phyloP scores from a whole-genome alignment of 495 filamentous ascomycete genomes.

The Paragyromitra xinjiangensis region DNA sequence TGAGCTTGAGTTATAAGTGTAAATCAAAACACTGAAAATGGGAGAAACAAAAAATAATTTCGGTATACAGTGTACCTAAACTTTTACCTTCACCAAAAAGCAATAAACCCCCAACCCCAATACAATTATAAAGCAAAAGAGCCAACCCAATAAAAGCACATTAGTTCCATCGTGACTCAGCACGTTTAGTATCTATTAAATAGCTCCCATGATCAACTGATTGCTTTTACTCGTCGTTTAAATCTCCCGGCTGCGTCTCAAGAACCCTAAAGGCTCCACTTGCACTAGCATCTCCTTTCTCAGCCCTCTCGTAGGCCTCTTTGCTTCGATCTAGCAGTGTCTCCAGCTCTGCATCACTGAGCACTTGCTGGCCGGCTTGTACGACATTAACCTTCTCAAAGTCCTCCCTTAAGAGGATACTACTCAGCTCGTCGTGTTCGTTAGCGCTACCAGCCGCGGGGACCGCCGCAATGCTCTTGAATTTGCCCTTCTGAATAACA shows the following conservation, averaged over 20 bases:
- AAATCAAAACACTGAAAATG: not conserved
- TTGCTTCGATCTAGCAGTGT: conserved; percentile 84
- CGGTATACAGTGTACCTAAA: not conserved
- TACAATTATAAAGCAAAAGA: conserved; percentile 19
- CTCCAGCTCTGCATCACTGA: conserved; percentile 79
- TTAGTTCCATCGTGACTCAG: conserved; percentile 8
- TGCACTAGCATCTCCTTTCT: conserved; percentile 66
- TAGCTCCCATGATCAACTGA: not conserved
- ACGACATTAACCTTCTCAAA: conserved; percentile 70
- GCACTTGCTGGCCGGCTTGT: conserved; percentile 67
- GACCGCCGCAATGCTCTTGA: conserved; percentile 69
- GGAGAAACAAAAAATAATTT: not conserved
- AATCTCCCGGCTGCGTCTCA: conserved; percentile 67
- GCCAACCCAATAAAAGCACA: conserved; percentile 19
- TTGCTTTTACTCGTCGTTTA: conserved; percentile 38
- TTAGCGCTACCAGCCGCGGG: conserved; percentile 54
- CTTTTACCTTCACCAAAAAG: not conserved
- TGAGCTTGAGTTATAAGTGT: not conserved
- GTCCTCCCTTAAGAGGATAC: conserved; percentile 67
- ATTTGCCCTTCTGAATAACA: conserved; percentile 91
- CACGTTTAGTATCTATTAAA: not conserved
- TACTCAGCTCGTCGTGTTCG: conserved; percentile 69
- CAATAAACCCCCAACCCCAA: conserved; percentile 14
- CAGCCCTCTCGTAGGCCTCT: conserved; percentile 84
- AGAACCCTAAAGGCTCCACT: conserved; percentile 73